Evolutionary conservation across 192 early-diverging fungal species (phyloP).

Genomic region (Spizellomyces punctatus): DNA sequence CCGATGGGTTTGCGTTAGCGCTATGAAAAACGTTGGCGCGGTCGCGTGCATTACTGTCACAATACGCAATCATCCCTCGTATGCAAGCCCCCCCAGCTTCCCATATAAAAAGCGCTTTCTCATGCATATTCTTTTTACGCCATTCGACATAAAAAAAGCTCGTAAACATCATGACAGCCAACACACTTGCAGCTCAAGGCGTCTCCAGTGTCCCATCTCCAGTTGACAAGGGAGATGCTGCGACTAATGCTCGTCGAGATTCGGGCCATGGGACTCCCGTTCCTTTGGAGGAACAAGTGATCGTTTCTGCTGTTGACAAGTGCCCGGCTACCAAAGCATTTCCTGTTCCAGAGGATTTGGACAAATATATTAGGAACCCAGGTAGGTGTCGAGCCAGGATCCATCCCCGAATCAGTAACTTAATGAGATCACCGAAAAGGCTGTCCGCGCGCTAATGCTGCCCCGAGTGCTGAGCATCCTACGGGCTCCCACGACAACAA

Average conservation of each 20-base stretch:
- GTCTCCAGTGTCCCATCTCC: too few relatives aligned
- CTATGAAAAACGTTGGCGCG: too few relatives aligned
- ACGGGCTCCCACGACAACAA: slow-evolving; percentile 24
- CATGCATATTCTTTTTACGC: too few relatives aligned
- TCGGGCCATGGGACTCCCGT: neutral
- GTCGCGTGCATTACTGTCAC: too few relatives aligned
- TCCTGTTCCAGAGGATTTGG: slow-evolving; percentile 22
- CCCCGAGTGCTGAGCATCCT: slow-evolving; percentile 16
- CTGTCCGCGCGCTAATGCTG: slow-evolving; percentile 25
- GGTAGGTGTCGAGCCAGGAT: neutral
- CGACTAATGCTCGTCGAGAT: neutral
- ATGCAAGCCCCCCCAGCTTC: too few relatives aligned
- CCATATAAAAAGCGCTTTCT: too few relatives aligned
- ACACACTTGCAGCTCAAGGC: too few relatives aligned
- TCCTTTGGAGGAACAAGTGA: neutral
- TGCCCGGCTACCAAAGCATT: neutral
- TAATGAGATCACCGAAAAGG: neutral
- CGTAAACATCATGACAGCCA: too few relatives aligned
- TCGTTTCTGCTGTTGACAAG: slow-evolving; percentile 4
- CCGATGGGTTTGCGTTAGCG: too few relatives aligned
- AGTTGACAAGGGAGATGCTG: too few relatives aligned
- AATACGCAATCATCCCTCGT: too few relatives aligned
- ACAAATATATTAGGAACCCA: slow-evolving; percentile 16
- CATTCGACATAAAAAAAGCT: too few relatives aligned
- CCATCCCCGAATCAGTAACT: neutral